A percentile compares a stretch with the other conserved stretches of the same genome.
phyloP scores from a whole-genome alignment of 2,329 filamentous ascomycete species.

The Beauveria bassiana region DNA sequence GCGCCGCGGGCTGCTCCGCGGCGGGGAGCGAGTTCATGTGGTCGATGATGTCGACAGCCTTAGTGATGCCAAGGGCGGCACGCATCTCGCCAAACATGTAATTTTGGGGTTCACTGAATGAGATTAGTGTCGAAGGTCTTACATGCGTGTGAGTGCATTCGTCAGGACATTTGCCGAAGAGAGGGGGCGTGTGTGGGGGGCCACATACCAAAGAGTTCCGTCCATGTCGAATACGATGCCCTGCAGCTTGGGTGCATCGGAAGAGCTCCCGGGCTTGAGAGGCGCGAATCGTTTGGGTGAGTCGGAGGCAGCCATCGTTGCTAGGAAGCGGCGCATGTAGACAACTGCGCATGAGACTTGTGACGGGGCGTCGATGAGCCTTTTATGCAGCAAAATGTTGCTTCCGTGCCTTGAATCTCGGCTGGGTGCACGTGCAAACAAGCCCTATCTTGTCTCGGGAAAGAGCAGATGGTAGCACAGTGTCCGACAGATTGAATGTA shows the following conservation, averaged over 20 bases:
- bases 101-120: constrained; percentile 70
- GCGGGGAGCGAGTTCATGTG: constrained; percentile 70
- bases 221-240: constrained; percentile 87
- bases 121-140: not conserved
- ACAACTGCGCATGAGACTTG: not conserved
- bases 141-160: constrained; percentile 4
- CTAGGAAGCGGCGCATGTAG: constrained; percentile 24
- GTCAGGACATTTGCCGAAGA: too few species aligned
- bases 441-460: not conserved
- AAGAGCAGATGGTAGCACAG: not conserved
- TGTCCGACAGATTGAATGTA: too few species aligned
- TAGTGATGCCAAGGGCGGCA: constrained; percentile 61
- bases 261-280: constrained; percentile 31
- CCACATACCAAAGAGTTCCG: constrained; percentile 71
- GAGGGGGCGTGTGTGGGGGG: not conserved
- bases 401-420: not conserved
- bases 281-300: constrained; percentile 47
- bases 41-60: constrained; percentile 74
- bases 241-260: constrained; percentile 38
- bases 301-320: constrained; percentile 33
- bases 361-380: not conserved
- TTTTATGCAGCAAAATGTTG: not conserved
- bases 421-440: not conserved
- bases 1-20: constrained; percentile 53
- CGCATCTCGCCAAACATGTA: constrained; percentile 96